These are phyloP conservation scores for Phytophthora pinifolia DNA, from an alignment of 352 stramenopile genomes.

Conservation along the genomic window DNA sequence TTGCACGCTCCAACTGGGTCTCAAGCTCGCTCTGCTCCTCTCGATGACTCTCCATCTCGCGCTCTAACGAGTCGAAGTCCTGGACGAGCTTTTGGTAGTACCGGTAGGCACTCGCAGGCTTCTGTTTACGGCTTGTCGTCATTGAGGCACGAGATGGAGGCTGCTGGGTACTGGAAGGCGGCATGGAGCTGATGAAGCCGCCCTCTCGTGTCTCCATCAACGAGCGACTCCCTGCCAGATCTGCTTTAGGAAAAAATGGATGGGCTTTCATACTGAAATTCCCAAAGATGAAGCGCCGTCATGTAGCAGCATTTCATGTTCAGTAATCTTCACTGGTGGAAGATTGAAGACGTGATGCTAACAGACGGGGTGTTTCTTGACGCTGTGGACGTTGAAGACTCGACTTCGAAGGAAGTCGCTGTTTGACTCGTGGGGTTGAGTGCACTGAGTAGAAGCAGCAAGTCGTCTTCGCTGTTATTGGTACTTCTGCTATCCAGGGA, in stretches of 20 bases:
- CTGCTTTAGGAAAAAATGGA: slow-evolving; percentile 21
- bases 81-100: slow-evolving; percentile 59
- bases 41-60: slow-evolving; percentile 37
- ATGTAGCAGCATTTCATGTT: neutral
- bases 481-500: slow-evolving; percentile 13
- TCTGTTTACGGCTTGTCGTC: slow-evolving; percentile 8
- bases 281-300: too few relatives aligned
- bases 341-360: neutral
- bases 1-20: slow-evolving; percentile 18
- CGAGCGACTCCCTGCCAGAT: slow-evolving; percentile 8
- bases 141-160: neutral
- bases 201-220: slow-evolving; percentile 11
- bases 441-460: slow-evolving; percentile 19
- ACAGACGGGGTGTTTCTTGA: neutral
- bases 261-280: slow-evolving; percentile 1
- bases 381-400: neutral
- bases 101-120: slow-evolving; percentile 39
- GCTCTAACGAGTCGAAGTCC: slow-evolving; percentile 47
- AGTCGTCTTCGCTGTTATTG: slow-evolving; percentile 20
- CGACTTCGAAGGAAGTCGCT: neutral
- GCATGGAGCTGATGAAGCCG: neutral
- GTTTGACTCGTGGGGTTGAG: slow-evolving; percentile 11
- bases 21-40: slow-evolving; percentile 31
- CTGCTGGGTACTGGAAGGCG: slow-evolving; percentile 1
- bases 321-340: neutral